Base-by-base conservation (phyloP, 371 early-diverging fungal genomes). In the Phascolomyces articulosus region DNA sequence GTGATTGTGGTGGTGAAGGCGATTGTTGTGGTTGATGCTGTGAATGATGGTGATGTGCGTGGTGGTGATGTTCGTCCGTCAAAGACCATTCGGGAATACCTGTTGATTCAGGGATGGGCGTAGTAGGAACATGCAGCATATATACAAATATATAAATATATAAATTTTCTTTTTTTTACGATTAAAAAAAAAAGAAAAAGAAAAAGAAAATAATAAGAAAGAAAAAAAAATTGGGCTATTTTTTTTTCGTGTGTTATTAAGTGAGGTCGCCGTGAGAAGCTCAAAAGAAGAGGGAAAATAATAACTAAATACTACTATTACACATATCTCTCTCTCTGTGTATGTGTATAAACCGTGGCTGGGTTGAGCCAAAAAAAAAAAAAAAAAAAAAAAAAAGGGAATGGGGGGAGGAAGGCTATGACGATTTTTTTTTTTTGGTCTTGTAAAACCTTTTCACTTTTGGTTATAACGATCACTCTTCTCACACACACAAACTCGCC, bases 41-140 rank as follows among this genome's bases (percentile, higher is more conserved):
- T 40, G 28, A 31, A 16, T 40, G 16, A 7, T 21, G n/a, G 16
- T 29, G 4, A 15, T 23, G 16, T 16, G 31, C n/a, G 13, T 40
- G 21, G 13, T 29, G 40, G 13, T 40, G 47, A 3, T 57, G 57
- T 7, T 59, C 60, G 40, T 47, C 44, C 16, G 38, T 27, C 9
- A 59, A 23, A 3, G 60, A 59, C 60, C 60, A 59, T 59, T 59
- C 40, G 41, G 60, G 60, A n/a, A 59, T 59, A 23, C 51, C 51
- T 51, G 51, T 51, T 20, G 51, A 51, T 51, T 51, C 51, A 51
- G 51, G 51, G 51, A 51, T 51, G 51, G 51, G 51, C 7, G 51
- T 51, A n/a, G 51, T 18, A 51, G 51, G 51, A 51, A 51, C 51
- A 51, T 51, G 51, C 51, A 51, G 51, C 51, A 51, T 51, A 51